Conservation (phyloP, 768 basidiomycete genomes). For the Leccinum subtestaceum region DNA sequence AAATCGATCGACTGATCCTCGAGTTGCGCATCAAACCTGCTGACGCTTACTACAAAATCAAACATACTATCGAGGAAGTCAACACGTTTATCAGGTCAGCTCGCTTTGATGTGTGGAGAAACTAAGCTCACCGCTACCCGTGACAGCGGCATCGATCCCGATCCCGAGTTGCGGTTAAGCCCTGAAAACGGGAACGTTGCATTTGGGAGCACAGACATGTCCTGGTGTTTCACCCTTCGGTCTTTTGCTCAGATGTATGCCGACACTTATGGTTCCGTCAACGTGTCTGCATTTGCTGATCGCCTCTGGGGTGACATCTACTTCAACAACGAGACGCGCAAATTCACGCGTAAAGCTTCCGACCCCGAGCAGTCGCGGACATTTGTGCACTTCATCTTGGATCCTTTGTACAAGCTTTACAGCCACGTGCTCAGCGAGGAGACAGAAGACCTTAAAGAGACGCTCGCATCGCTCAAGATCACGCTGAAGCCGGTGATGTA, state of each 20-base stretch:
- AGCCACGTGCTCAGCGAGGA: conserved; percentile 93
- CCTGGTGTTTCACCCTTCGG: conserved; percentile 92
- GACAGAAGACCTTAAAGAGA: conserved; percentile 80
- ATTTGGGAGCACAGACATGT: conserved; percentile 96
- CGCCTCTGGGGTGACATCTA: conserved; percentile 99
- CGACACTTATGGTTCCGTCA: conserved; percentile 82
- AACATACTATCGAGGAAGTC: conserved; percentile 97
- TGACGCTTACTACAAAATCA: conserved; percentile 98
- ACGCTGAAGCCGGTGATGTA: conserved; percentile 88
- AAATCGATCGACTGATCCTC: conserved; percentile 95
- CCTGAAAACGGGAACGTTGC: conserved; percentile 97
- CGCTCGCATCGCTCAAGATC: conserved; percentile 75
- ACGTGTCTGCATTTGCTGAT: conserved; percentile 82
- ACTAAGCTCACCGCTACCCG: neutral
- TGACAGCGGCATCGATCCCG: conserved; percentile 75
- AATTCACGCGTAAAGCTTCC: conserved; percentile 82
- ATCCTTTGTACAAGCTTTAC: conserved; percentile 96
- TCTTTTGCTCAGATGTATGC: conserved; percentile 98
- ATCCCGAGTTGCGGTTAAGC: conserved; percentile 83
- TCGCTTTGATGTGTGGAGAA: neutral
- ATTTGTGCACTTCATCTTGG: conserved; percentile 95
- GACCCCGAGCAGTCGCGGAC: conserved; percentile 75
- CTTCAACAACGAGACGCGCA: conserved; percentile 79
- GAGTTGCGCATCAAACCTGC: conserved; percentile 93
- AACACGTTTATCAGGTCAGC: conserved; percentile 91